A percentile compares a stretch with the other conserved stretches of the same genome.
phyloP scores from a whole-genome alignment of 495 filamentous ascomycete species.

The Astrothelium subdiscretum region DNA sequence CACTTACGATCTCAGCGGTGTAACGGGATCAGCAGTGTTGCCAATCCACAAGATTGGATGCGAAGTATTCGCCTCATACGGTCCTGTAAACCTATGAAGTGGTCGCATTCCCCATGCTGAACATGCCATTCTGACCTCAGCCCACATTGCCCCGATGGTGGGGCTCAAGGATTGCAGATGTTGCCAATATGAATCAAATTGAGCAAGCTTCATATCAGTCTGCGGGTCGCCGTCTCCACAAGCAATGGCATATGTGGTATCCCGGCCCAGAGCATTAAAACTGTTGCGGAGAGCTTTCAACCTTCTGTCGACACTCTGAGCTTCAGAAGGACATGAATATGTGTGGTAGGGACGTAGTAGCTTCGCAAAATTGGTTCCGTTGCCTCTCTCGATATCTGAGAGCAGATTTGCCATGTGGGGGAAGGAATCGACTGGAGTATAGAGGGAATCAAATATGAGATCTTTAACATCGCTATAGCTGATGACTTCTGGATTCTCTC shows the following conservation, averaged over 20 bases:
- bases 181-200: constrained; percentile 38
- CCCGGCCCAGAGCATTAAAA: constrained; percentile 3
- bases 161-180: constrained; percentile 36
- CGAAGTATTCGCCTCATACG: constrained; percentile 38
- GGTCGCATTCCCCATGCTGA: constrained; percentile 43
- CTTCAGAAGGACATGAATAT: constrained; percentile 18
- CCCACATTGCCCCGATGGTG: constrained; percentile 47
- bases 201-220: constrained; percentile 26
- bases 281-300: not conserved
- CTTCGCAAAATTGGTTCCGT: constrained; percentile 41
- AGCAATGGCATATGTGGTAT: constrained; percentile 45
- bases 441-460: constrained; percentile 38
- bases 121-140: constrained; percentile 43
- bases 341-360: constrained; percentile 20
- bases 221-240: constrained; percentile 49
- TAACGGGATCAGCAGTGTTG: constrained; percentile 47
- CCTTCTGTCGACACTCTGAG: too few relatives aligned
- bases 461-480: constrained; percentile 22
- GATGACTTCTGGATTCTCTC: constrained; percentile 21
- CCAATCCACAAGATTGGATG: constrained; percentile 43
- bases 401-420: constrained; percentile 43
- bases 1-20: constrained; percentile 34
- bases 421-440: constrained; percentile 50
- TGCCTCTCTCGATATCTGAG: constrained; percentile 39
- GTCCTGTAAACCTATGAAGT: constrained; percentile 43